Conservation (phyloP, 441 rosid species). For the Flueggea neowawraea region DNA sequence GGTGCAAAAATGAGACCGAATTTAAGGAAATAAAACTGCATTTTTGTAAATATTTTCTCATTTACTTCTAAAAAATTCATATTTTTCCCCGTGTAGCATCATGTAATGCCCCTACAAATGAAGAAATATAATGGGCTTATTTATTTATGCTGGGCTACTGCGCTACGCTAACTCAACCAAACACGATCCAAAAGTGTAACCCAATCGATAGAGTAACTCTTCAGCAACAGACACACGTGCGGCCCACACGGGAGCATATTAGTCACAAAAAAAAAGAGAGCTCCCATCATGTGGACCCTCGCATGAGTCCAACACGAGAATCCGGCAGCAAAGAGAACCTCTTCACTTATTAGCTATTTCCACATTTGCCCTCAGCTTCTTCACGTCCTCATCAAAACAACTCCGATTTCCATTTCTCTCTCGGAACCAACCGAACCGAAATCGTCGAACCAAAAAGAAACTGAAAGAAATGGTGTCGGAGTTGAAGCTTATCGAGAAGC, state of each 20-base stretch:
- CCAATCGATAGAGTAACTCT: too few species aligned
- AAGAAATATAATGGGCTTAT: too few species aligned
- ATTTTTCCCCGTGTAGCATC: too few species aligned
- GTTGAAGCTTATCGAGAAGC: constrained; percentile 43
- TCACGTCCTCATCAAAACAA: not conserved
- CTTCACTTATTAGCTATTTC: not conserved
- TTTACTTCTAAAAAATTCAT: too few species aligned
- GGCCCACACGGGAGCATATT: constrained; percentile 5
- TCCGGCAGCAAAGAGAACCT: constrained; percentile 15
- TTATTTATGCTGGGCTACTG: too few species aligned
- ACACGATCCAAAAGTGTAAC: too few species aligned
- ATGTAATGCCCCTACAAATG: too few species aligned
- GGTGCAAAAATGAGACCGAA: too few species aligned
- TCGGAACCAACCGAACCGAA: too few species aligned
- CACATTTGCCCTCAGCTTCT: constrained; percentile 8
- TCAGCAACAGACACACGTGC: not conserved
- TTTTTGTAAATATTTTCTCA: too few species aligned
- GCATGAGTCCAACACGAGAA: constrained; percentile 15
- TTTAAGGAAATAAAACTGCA: too few species aligned
- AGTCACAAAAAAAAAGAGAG: not conserved
- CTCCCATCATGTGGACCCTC: constrained; percentile 1
- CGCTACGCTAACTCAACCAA: too few species aligned
- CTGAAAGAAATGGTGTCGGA: constrained; percentile 42
- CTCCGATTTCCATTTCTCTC: not conserved
- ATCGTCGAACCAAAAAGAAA: constrained; percentile 1